Base-by-base conservation (phyloP, 352 stramenopile species). In the Globisporangium canariense region DNA sequence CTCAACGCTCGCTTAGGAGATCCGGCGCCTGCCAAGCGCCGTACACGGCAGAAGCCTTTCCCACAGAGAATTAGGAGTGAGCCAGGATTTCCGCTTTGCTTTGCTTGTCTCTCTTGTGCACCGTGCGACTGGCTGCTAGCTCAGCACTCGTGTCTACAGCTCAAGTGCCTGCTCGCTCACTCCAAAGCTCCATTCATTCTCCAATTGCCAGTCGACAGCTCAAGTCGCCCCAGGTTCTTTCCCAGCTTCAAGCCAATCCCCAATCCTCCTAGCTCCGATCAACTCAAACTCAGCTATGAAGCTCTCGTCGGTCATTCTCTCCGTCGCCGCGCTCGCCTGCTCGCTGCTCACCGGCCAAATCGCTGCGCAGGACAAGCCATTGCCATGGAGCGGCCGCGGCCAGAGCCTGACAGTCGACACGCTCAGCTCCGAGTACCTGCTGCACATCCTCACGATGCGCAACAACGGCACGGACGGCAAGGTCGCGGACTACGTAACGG, bases 361-460 rank as follows among this genome's bases (percentile, higher is more conserved):
- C 16, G 22, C 65, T 8, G 55, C 68, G 14, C 69, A 68, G 14
- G 63, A 77, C 51, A 58, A 73, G 45, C 38, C 68, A 14, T 64
- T 91, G 54, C 81, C 81, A 10, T 91, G 79, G 79, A 71, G 83
- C 65, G 81, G 79, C 56, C 77, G 76, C 16, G 79, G 73, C 43
- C 60, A 86, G 25, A 69, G 79, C 62, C 54, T 90, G 18, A 86
- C 77, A 16, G 78, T 87, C 55, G 65, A 57, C 36, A 86, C 77
- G 54, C 76, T 89, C 45, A 72, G 62, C 34, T 62, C 70, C 64
- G 79, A 90, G 68, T 89, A 81, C 70, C 60, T 81, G 76, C 77
- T 75, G 32, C 81, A 90, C 60, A 90, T 90, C 66, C 67, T 90
- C 32, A 86, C 69, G 69, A 74, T 80, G 70, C 81, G 79, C 53